These are phyloP conservation scores for Podospora didyma DNA, from an alignment of 495 filamentous ascomycete species.

Conservation along the genomic window DNA sequence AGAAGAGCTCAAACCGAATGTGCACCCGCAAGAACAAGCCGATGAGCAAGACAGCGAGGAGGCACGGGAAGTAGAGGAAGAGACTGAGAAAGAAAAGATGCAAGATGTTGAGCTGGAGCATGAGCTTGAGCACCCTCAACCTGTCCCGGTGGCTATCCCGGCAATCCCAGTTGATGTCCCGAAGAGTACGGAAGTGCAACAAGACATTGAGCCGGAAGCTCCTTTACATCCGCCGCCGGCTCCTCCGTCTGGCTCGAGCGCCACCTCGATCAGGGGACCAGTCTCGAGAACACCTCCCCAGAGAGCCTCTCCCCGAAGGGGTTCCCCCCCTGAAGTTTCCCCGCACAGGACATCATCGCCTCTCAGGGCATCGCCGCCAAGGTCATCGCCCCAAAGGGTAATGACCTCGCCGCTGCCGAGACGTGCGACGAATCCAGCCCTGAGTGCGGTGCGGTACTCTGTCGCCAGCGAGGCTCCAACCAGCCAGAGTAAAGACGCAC, in stretches of 20 bases:
- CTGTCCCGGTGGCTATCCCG: not conserved
- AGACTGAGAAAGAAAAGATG: not conserved
- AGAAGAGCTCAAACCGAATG: not conserved
- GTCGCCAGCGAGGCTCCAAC: conserved; percentile 33
- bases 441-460: conserved; percentile 37
- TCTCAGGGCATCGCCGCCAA: conserved; percentile 14
- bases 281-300: conserved; percentile 23
- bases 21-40: not conserved
- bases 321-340: not conserved
- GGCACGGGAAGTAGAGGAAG: not conserved
- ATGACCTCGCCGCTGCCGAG: conserved; percentile 16
- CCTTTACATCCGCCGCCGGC: conserved; percentile 21
- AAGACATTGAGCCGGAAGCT: conserved; percentile 15
- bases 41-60: not conserved
- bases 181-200: conserved; percentile 10
- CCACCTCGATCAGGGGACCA: conserved; percentile 8
- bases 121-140: not conserved
- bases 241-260: conserved; percentile 11
- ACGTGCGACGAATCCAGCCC: conserved; percentile 31
- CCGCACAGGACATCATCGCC: conserved; percentile 14
- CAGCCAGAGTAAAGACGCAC: conserved; percentile 28
- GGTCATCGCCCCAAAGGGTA: conserved; percentile 15
- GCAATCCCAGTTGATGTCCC: conserved; percentile 3
- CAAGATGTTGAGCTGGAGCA: not conserved
- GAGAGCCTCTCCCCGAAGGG: conserved; percentile 10